Evolutionary conservation across 352 stramenopile genomes (phyloP), one percentile per base, ranked within the genome.

Genomic region (Globisporangium megalacanthum): DNA sequence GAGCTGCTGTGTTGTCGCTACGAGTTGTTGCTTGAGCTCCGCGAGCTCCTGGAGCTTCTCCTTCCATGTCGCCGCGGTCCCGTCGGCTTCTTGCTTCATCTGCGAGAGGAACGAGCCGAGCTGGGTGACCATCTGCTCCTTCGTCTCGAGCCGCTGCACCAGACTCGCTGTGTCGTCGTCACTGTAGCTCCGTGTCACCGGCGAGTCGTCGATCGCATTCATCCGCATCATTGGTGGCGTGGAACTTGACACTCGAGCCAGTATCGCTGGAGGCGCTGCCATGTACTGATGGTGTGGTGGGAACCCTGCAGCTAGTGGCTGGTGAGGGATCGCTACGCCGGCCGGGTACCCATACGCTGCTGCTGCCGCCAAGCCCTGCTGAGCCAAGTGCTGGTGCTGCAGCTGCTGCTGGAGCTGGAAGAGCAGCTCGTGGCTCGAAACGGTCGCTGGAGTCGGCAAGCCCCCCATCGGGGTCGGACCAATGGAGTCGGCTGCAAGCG

Each of bases 41-140:
- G 61, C 61, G n/a, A 72, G 77, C 47, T 88, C 78, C 9, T 71
- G 61, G 5, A 87, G 66, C 45, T 85, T 86, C 33, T 85, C 79
- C 11, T 84, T 83, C 77, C 76, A 87, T 4, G 71, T 75, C 17
- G 64, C 64, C 0, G 75, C 68, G 4, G 69, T 87, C 3, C 76
- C 77, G 54, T 89, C 77, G 0, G 77, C 82, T 15, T 89, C 77
- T 41, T 88, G 79, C 57, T 89, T 81, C 73, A 89, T 86, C 45
- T 89, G 79, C 1, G 75, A 67, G 6, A 89, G 54, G n/a, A 89
- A 81, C 0, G 75, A 82, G 13, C 77, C 77, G n/a, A 89, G 63
- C 39, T 89, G 79, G 1, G 71, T 64, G 14, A 89, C 69, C 61
- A 88, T 85, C 22, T 85, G 74, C 1, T 81, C 77, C 53, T 83